A percentile compares a stretch with the other conserved stretches of the same genome.
Conservation (phyloP, 2,329 filamentous ascomycete species). For the Diaporthe australafricana region DNA sequence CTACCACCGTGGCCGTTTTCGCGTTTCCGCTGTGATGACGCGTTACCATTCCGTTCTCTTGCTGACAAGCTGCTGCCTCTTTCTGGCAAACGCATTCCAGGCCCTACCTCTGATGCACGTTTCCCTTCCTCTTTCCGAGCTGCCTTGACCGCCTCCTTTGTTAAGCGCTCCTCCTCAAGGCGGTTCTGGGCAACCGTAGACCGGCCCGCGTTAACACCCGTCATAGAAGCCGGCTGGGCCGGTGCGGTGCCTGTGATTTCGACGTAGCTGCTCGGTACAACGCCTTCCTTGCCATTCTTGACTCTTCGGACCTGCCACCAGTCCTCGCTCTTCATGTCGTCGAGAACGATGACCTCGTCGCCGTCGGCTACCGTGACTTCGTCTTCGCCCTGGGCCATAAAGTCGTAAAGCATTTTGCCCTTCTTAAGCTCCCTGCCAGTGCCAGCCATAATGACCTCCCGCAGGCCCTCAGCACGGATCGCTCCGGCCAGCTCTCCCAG, state of each 20-base stretch:
- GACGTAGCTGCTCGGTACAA: conserved; percentile 96
- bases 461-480: conserved; percentile 82
- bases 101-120: conserved; percentile 77
- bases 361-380: conserved; percentile 92
- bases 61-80: conserved; percentile 82
- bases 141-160: conserved; percentile 80
- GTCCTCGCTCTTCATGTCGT: conserved; percentile 93
- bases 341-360: conserved; percentile 90
- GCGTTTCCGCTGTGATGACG: conserved; percentile 76
- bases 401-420: conserved; percentile 91
- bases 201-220: conserved; percentile 62
- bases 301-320: conserved; percentile 97
- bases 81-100: conserved; percentile 79
- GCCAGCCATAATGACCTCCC: conserved; percentile 87
- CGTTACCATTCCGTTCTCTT: conserved; percentile 74
- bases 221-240: conserved; percentile 58
- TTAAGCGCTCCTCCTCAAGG: conserved; percentile 84
- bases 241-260: conserved; percentile 81
- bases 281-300: conserved; percentile 93
- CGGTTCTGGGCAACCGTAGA: conserved; percentile 82
- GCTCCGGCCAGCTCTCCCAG: conserved; percentile 91
- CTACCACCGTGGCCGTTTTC: conserved; percentile 72
- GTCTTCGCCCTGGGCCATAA: conserved; percentile 95
- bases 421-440: conserved; percentile 75
- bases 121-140: conserved; percentile 66